phyloP scores from a whole-genome alignment of 768 basidiomycete species.

The Baorangia bicolor region DNA sequence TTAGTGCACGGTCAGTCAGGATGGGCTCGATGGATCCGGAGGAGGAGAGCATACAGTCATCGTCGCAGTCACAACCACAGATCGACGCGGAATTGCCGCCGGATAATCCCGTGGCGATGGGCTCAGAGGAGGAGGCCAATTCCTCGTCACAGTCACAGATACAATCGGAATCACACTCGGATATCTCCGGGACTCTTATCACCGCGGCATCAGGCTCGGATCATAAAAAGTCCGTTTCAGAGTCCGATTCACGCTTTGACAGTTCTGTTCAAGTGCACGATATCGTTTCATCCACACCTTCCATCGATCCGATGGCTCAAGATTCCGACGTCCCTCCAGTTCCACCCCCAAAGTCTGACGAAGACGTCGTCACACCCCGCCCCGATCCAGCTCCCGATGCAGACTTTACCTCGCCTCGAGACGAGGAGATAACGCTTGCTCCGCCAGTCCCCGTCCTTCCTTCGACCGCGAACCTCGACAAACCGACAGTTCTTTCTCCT shows the following conservation, averaged over 20 bases:
- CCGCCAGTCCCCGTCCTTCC: no score
- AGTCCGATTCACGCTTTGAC: constrained; percentile 8
- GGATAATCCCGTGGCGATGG: no score
- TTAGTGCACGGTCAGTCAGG: constrained; percentile 10
- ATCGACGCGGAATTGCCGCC: no score
- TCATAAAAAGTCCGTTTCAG: constrained; percentile 8
- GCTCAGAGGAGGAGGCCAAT: no score
- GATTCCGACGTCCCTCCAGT: constrained; percentile 1
- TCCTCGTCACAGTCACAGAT: background rate
- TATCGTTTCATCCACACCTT: background rate
- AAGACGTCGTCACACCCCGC: no score
- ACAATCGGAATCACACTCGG: constrained; percentile 12
- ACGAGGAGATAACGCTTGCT: constrained; percentile 42
- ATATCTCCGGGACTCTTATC: constrained; percentile 23
- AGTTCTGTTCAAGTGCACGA: background rate
- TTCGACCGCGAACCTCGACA: constrained; percentile 49
- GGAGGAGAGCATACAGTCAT: background rate
- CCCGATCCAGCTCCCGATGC: background rate
- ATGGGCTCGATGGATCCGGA: background rate
- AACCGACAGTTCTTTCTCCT: constrained; percentile 44
- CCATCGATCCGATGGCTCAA: constrained; percentile 2
- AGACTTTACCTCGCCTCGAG: background rate
- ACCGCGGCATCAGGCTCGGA: background rate
- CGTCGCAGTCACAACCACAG: no score
- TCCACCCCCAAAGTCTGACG: constrained; percentile 8